These are phyloP conservation scores for Trichoderma sp. DNA, from an alignment of 2,329 filamentous ascomycete genomes.

Conservation along the genomic window DNA sequence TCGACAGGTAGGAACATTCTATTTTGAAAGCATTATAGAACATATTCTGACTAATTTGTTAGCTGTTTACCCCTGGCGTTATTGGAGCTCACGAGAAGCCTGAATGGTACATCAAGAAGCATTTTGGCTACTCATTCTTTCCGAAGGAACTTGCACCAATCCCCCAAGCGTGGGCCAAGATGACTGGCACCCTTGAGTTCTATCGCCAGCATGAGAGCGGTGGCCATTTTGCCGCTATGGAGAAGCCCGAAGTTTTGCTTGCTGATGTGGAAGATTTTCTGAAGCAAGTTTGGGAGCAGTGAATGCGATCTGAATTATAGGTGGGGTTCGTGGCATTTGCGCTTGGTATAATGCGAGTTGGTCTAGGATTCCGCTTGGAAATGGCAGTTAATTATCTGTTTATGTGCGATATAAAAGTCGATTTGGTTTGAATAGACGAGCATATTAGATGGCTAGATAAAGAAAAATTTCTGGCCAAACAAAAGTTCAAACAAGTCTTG, in stretches of 20 bases:
- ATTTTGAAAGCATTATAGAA: neutral
- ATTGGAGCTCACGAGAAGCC: constrained; percentile 6
- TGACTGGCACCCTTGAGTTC: neutral
- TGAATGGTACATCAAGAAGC: constrained; percentile 6
- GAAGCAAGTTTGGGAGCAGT: neutral
- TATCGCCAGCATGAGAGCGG: constrained; percentile 8
- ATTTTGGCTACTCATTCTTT: constrained; percentile 10
- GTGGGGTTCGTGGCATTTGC: neutral
- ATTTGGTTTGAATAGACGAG: neutral
- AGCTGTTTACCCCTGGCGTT: neutral
- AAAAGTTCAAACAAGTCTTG: neutral
- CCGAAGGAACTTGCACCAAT: constrained; percentile 6
- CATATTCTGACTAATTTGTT: neutral
- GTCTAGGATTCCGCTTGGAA: neutral
- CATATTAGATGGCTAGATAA: neutral
- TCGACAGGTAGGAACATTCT: neutral
- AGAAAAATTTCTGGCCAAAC: too few relatives aligned
- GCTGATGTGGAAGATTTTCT: constrained; percentile 14
- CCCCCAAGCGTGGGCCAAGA: neutral
- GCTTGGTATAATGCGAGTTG: neutral
- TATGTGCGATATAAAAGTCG: neutral
- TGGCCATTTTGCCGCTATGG: constrained; percentile 14
- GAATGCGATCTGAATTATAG: neutral
- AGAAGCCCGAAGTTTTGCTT: constrained; percentile 1
- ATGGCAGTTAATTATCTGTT: neutral